Base-by-base conservation (phyloP, 495 filamentous ascomycete species). In the Cercophora scortea region DNA sequence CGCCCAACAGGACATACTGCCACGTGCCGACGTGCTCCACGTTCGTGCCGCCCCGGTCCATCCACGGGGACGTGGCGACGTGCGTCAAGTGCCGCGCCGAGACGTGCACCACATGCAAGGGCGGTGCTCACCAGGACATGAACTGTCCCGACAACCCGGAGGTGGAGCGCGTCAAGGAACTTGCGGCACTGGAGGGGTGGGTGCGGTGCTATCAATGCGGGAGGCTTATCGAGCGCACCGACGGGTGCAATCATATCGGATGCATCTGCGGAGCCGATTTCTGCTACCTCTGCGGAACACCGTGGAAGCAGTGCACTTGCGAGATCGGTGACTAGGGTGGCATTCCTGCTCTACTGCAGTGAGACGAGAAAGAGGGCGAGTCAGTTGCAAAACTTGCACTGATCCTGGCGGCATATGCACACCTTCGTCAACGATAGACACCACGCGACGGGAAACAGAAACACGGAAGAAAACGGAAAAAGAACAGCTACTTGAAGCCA, bases 201-300 rank as follows among this genome's bases (percentile, higher is more conserved):
- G 70, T 69, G 60, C 56, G 62, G 8, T 79, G 74, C 51, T 62
- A 54, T 34, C 45, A 53, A 0, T 79, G 74, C 45, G 52, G 51
- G 4, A 39, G 68, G 12, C 39, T 76, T 8, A 67, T 80, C 8
- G 68, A 75, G 60, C 54, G 77, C 13, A 33, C 64, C 4, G n/a
- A 49, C 9, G 76, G 75, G 19, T 78, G 74, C 55, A 72, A 78
- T 45, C 76, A 79, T 50, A 79, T 78, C 13, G 64, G 52, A 7
- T 84, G 80, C 56, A 61, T 45, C 18, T 85, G 81, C 50, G 60
- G 66, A 8, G 69, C 71, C 3, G 53, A 83, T 47, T 84, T 85
- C 58, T 85, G 80, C 55, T 85, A 84, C 45, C 58, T 68, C 3
- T 84, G 80, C 53, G 78, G 75, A 4, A 45, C 51, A 1, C 35